phyloP scores from a whole-genome alignment of 139 green algal genomes.

The Zygnema circumcarinatum region DNA sequence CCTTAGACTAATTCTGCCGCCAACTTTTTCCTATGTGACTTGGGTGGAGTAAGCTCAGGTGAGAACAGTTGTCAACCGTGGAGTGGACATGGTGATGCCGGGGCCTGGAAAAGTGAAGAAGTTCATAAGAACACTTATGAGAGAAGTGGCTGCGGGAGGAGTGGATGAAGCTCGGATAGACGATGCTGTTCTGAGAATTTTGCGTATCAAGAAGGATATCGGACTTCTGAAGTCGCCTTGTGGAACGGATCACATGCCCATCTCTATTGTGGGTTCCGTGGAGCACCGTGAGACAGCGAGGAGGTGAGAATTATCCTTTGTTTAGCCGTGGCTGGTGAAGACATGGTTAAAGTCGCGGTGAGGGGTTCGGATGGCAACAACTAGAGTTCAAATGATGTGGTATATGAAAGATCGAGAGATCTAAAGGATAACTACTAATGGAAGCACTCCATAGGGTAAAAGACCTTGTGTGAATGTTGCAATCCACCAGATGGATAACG shows the following conservation, averaged over 20 bases:
- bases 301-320: background rate
- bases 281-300: background rate
- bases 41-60: background rate
- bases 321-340: no score
- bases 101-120: background rate
- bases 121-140: constrained; percentile 6
- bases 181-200: constrained; percentile 36
- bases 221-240: constrained; percentile 18
- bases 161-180: constrained; percentile 22
- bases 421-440: no score
- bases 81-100: constrained; percentile 40
- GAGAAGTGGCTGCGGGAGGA: background rate
- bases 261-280: background rate
- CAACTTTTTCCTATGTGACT: background rate
- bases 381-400: no score
- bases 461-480: no score
- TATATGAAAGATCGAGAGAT: no score
- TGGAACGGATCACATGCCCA: background rate
- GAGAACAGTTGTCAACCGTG: constrained; percentile 17
- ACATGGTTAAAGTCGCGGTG: no score
- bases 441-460: no score
- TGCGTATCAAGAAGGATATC: constrained; percentile 13
- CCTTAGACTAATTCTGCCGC: background rate
- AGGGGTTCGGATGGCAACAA: no score
- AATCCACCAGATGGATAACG: no score